Conservation (phyloP, 768 basidiomycete genomes). For the Russula sp. region DNA sequence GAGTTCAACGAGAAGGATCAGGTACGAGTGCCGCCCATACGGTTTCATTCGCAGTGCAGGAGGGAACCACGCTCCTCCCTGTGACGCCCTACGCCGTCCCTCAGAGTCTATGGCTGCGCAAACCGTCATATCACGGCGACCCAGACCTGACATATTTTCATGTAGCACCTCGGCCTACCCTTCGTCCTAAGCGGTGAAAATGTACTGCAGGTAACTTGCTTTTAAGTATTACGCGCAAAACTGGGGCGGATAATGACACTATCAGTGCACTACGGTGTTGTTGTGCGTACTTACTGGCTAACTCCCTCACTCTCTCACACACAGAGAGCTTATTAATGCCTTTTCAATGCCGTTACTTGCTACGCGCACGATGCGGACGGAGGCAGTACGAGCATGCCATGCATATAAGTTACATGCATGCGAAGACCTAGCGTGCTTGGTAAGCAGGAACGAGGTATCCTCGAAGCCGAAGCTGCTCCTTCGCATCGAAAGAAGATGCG, state of each 20-base stretch:
- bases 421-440: slow-evolving; percentile 14
- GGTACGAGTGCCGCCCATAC: slow-evolving; percentile 53
- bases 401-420: slow-evolving; percentile 36
- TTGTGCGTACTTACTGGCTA: slow-evolving; percentile 60
- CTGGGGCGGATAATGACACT: too few species aligned
- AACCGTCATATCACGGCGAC: slow-evolving; percentile 49
- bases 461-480: slow-evolving; percentile 38
- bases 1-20: slow-evolving; percentile 60
- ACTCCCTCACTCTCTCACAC: slow-evolving; percentile 72
- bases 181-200: slow-evolving; percentile 45
- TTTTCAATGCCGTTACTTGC: slow-evolving; percentile 53
- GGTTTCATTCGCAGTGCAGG: slow-evolving; percentile 50
- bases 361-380: slow-evolving; percentile 47
- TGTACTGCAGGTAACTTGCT: slow-evolving; percentile 26
- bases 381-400: slow-evolving; percentile 50
- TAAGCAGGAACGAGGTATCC: slow-evolving; percentile 43
- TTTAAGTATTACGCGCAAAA: too few species aligned
- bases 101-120: not conserved
- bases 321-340: slow-evolving; percentile 53
- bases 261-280: too few species aligned
- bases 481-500: too few species aligned
- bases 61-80: slow-evolving; percentile 68
- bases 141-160: slow-evolving; percentile 58
- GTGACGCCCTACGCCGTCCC: slow-evolving; percentile 50
- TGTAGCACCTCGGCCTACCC: slow-evolving; percentile 48